Conservation (phyloP, 441 rosid species). For the Daphne laureola region DNA sequence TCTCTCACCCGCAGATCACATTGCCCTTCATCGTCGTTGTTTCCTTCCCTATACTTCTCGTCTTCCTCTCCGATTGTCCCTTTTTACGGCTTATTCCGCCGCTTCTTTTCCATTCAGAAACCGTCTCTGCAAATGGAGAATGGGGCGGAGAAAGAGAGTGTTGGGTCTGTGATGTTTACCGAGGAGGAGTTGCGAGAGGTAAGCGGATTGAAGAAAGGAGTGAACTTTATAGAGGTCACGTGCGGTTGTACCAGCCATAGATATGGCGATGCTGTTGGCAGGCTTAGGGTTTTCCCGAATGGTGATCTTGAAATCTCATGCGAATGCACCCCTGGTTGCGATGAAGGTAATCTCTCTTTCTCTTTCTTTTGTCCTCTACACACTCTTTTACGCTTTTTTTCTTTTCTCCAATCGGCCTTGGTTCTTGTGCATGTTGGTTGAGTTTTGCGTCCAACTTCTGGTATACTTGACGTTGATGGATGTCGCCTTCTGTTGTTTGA, state of each 20-base stretch:
- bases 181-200: constrained; percentile 87
- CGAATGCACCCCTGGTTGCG: constrained; percentile 98
- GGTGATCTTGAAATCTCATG: constrained; percentile 95
- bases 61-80: background rate
- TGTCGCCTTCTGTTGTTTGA: constrained; percentile 31
- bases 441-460: constrained; percentile 12
- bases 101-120: constrained; percentile 9
- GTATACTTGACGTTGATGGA: constrained; percentile 39
- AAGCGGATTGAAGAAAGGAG: constrained; percentile 63
- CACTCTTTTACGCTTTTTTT: constrained; percentile 3
- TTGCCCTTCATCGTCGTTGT: constrained; percentile 9
- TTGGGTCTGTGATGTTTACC: constrained; percentile 58
- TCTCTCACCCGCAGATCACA: constrained; percentile 4
- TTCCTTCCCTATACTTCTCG: background rate
- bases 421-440: constrained; percentile 49
- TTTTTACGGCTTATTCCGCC: constrained; percentile 8
- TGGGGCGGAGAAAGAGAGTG: constrained; percentile 43
- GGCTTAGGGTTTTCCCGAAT: constrained; percentile 93
- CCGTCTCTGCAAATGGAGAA: constrained; percentile 37
- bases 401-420: constrained; percentile 31
- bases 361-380: constrained; percentile 7
- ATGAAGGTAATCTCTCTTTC: constrained; percentile 63
- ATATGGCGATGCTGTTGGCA: constrained; percentile 98
- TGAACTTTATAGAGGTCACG: constrained; percentile 80
- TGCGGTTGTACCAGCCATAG: constrained; percentile 98